These are phyloP conservation scores for Fusarium sp. DNA, from an alignment of 2,329 filamentous ascomycete genomes.

Conservation along the genomic window DNA sequence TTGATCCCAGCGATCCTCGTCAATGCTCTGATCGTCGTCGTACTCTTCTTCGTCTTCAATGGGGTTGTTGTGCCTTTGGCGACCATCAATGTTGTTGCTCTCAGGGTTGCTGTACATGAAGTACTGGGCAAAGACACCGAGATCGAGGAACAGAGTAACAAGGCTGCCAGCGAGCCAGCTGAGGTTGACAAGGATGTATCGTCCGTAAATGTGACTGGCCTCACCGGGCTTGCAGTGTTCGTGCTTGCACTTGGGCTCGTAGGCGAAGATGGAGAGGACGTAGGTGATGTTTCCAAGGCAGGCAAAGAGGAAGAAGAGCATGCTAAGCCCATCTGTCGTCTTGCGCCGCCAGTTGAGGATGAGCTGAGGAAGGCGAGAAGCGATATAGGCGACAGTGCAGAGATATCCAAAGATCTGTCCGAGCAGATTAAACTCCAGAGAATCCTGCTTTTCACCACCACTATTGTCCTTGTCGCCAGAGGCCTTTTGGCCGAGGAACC, in stretches of 20 bases:
- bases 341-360: constrained; percentile 93
- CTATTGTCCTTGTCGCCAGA: constrained; percentile 54
- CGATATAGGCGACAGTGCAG: constrained; percentile 89
- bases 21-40: constrained; percentile 40
- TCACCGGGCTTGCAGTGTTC: constrained; percentile 74
- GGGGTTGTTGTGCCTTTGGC: constrained; percentile 16
- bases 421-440: constrained; percentile 76
- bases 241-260: constrained; percentile 76
- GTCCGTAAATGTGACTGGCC: constrained; percentile 74
- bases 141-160: constrained; percentile 86
- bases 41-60: constrained; percentile 45
- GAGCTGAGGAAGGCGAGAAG: constrained; percentile 89
- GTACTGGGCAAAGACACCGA: constrained; percentile 90
- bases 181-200: constrained; percentile 89
- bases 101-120: constrained; percentile 78
- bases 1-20: constrained; percentile 53
- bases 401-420: constrained; percentile 96
- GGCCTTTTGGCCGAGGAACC: constrained; percentile 72
- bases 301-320: constrained; percentile 96
- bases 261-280: constrained; percentile 91
- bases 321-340: constrained; percentile 90
- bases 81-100: constrained; percentile 38
- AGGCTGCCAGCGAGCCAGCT: constrained; percentile 92
- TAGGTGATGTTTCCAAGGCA: constrained; percentile 96
- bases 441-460: constrained; percentile 56